Base-by-base conservation (phyloP, 2,329 filamentous ascomycete genomes). In the Elsinoe arachidis region DNA sequence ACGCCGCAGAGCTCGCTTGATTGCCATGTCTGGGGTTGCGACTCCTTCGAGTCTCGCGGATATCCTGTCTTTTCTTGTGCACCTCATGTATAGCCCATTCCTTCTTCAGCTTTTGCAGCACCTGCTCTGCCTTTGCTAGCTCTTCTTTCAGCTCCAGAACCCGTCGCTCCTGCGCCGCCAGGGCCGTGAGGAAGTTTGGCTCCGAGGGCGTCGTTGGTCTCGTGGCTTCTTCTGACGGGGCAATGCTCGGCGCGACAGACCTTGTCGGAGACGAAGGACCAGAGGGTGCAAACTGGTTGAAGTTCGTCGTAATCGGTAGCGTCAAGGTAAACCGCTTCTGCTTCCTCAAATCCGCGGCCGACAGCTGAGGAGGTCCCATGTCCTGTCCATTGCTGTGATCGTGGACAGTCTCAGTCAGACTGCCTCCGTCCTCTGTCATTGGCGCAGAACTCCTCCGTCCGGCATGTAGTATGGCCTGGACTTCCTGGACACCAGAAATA, bases 81-180 rank as follows among this genome's bases (percentile, higher is more conserved):
- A 83, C 84, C 68, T 96, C 90, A 60, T 90, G 84, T 12, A 78
- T 74, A 1, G 88, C 82, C 86, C 89, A 97, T 70, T 90, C 86
- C 66, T 82, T 86, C 76, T 96, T 97, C 61, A 99, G 76, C 41
- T 76, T 80, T 47, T 77, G 76, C 39, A 99, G 76, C 47, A 95
- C 87, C 11, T 76, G 74, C 69, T 99, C 92, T 5, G 93, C 92
- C 59, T 85, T 85, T 21, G 78, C 75, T n/a, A 99, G 77, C 71
- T 97, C 92, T 70, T 99, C 93, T 59, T 85, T 87, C 55, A 99
- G 76, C 72, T 97, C 93, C 58, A 99, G 75, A 1, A 99, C 92
- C 63, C 84, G 85, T 58, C 93, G 81, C 74, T 99, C 93, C 73
- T 97, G 91, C 12, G 89, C 85, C 44, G 93, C 93, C 65, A 99